Evolutionary conservation across 163 green algal genomes (phyloP), one percentile per base, ranked within the genome.

Genomic region (Dunaliella salina): DNA sequence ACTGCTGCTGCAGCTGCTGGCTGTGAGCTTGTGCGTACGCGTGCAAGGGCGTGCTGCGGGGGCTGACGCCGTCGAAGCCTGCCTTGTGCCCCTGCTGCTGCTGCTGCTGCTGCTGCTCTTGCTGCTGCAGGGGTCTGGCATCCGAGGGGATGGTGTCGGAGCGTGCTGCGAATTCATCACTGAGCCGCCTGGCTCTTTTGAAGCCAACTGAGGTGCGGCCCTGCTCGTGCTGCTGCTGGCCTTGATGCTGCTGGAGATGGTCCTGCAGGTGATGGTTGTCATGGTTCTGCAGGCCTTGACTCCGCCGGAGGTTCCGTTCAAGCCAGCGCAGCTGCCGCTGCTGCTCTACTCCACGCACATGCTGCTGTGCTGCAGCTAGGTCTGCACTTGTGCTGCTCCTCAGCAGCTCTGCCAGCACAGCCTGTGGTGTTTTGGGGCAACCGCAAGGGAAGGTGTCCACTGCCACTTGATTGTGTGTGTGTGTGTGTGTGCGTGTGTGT

Each of bases 331-430:
- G 63, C 63, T 75, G 63, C 63, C 24, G 63, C 63, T 75, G 63
- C 63, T 30, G 63, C 63, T 15, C 63, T 30, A 29, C 22, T 12
- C 20, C 63, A 5, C 63, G 22, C 63, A 75, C 15, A n/a, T 72
- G 59, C 26, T 69, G 80, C 50, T 75, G 85, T 88, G 80, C 26
- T 88, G 80, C 35, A 85, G 25, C 79, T 12, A 45, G 79, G 79
- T 83, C 79, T 29, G 79, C 33, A 30, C 79, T 13, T 83, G 79
- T 33, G 33, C 79, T 83, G 79, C 33, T 59, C 34, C 17, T 46
- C 22, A 46, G 24, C 34, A 83, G 8, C 24, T 59, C 33, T 33
- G 33, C 34, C 33, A 59, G 79, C 8, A 45, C 34, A 35, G 79
- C 33, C 33, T 59, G 79, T 59, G 34, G 1, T 50, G 40, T 3